Base-by-base conservation (phyloP, 176 grass and related monocot genomes). In the Panicum miliaceum region DNA sequence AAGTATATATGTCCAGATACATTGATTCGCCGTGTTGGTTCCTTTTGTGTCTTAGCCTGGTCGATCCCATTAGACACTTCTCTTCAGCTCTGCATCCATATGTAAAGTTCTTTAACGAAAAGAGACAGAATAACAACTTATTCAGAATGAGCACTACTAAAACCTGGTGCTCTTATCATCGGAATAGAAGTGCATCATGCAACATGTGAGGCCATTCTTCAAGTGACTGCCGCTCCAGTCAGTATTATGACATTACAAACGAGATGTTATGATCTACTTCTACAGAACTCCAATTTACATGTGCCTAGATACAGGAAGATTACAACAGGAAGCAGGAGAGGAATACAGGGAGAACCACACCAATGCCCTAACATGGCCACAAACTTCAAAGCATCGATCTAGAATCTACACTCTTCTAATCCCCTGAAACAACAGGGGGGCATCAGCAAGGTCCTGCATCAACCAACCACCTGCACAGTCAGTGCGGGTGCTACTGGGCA, bases 211-310 rank as follows among this genome's bases (percentile, higher is more conserved):
- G 40, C 41, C 47, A 38, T 26, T 35, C 47, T 73, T 35, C 58
- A 79, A 43, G 61, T 70, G 27, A 19, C 53, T 76, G 68, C 14
- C 59, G 47, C 36, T 75, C 38, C 57, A 59, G n/a, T 48, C 58
- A 79, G 35, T 71, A 40, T 71, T 63, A 84, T 84, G 71, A 27
- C 84, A 86, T 72, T 79, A 78, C 79, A 82, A 82, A 73, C 64
- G 75, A 90, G 67, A 51, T 78, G 73, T 73, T 78, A 82, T 73
- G 84, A 16, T 86, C 46, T 78, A 79, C 46, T 59, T 63, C 66
- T 79, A 74, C 57, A 71, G 34, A 23, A 14, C 78, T 86, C 78
- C 15, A 15, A 86, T 86, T 80, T 79, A n/a, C n/a, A n/a, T n/a
- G n/a, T n/a, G n/a, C n/a, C n/a, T n/a, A 32, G 29, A 26, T 79